Evolutionary conservation across 2,329 filamentous ascomycete species (phyloP).

Genomic region (Plenodomus lindquistii): DNA sequence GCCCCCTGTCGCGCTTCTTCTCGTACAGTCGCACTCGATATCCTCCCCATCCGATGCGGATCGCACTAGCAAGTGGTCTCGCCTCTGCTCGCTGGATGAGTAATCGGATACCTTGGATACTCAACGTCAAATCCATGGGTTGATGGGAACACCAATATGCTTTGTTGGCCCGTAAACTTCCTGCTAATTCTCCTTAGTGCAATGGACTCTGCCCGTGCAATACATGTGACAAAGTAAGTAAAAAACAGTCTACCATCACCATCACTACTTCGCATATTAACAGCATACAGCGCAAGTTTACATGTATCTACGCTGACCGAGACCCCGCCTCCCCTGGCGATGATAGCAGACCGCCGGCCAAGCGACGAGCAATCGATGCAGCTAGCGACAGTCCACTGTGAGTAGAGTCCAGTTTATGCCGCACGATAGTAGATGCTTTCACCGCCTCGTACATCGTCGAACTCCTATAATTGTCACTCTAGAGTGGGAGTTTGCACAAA

Average conservation of each 20-base stretch:
- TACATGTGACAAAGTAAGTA: conserved; percentile 60
- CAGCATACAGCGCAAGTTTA: conserved; percentile 44
- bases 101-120: neutral
- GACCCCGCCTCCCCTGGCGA: conserved; percentile 40
- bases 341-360: conserved; percentile 43
- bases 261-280: conserved; percentile 15
- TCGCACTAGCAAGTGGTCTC: neutral
- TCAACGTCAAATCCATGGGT: neutral
- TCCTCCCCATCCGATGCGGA: neutral
- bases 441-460: neutral
- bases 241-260: too few relatives aligned
- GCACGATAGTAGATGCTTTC: too few relatives aligned
- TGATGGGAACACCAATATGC: too few relatives aligned
- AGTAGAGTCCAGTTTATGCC: neutral
- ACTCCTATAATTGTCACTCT: too few relatives aligned
- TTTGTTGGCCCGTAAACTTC: too few relatives aligned
- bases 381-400: conserved; percentile 19
- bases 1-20: too few relatives aligned
- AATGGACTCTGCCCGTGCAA: conserved; percentile 62
- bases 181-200: conserved; percentile 52
- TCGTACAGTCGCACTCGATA: too few relatives aligned
- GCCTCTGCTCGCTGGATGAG: neutral
- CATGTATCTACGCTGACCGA: conserved; percentile 45
- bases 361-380: conserved; percentile 27
- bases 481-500: too few relatives aligned